Conservation (phyloP, 2,329 filamentous ascomycete genomes). For the Fulvia fulva region DNA sequence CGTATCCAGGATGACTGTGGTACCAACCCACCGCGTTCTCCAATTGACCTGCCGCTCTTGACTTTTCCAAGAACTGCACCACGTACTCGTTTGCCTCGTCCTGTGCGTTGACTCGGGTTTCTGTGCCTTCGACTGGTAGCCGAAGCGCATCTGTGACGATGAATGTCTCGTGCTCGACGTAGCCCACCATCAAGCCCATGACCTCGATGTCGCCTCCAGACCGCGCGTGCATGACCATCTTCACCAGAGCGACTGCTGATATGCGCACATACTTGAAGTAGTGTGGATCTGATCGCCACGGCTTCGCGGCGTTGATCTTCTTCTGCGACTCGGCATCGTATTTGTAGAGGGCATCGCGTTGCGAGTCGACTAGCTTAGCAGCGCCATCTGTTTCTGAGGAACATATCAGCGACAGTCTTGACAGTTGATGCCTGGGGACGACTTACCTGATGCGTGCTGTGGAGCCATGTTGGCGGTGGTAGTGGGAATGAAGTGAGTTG, state of each 20-base stretch:
- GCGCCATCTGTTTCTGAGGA: constrained; percentile 30
- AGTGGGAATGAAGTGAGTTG: background rate
- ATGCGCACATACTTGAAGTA: constrained; percentile 94
- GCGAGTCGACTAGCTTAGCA: constrained; percentile 72
- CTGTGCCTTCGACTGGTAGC: constrained; percentile 94
- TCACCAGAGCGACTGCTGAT: constrained; percentile 87
- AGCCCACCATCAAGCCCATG: constrained; percentile 98
- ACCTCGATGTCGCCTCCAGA: constrained; percentile 88
- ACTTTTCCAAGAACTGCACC: constrained; percentile 74
- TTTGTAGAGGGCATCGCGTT: constrained; percentile 85
- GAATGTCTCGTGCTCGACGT: constrained; percentile 78
- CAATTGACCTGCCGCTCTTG: constrained; percentile 69
- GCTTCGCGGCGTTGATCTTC: constrained; percentile 58
- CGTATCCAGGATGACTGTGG: constrained; percentile 94
- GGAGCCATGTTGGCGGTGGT: constrained; percentile 33
- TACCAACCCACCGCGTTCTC: constrained; percentile 99
- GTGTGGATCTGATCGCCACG: constrained; percentile 74
- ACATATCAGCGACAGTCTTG: background rate
- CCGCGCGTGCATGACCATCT: constrained; percentile 99
- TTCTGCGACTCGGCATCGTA: constrained; percentile 70
- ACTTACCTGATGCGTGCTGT: constrained; percentile 50
- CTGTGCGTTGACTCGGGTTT: constrained; percentile 94
- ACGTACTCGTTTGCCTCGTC: constrained; percentile 97
- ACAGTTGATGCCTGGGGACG: background rate
- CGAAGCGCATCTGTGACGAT: constrained; percentile 93